Evolutionary conservation across 768 basidiomycete species (phyloP), one percentile per base, ranked within the genome.

Genomic region (Austroboletus festivus): DNA sequence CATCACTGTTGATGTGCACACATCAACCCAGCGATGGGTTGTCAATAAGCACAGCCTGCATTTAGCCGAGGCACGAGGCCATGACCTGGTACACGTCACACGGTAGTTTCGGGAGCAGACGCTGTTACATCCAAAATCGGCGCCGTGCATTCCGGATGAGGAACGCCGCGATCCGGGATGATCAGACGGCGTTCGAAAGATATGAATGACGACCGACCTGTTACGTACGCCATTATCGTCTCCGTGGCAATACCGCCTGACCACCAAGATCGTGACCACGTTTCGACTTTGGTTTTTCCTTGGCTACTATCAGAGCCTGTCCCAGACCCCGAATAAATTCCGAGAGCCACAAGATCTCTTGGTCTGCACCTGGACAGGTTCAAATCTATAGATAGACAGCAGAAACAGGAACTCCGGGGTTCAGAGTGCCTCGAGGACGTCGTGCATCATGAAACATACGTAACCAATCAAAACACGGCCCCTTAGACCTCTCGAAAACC

Each of bases 41-140:
- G 48, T 20, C 31, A 33, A 33, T 33, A 33, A 33, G 45, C 61
- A 63, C 61, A 63, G 62, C 61, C 62, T 41, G 51, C 42, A 19
- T 35, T 34, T 61, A 61, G 52, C 61, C 60, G 60, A 61, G 46
- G 51, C 61, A 61, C 61, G 54, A 63, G 61, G 61, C 55, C 40
- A 52, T 48, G 44, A 59, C 54, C 56, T 60, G 57, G 50, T 45
- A 59, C 60, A 63, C 61, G 61, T 63, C 61, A 63, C 61, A 61
- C 49, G 41, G 42, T 51, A 58, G 61, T 61, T 61, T 61, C 58
- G 61, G 60, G 49, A 61, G 40, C 58, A 57, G 58, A 57, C 60
- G 57, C n/a, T 57, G 54, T 61, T 60, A 63, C 59, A 51, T 60
- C 35, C 44, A 28, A 51, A 47, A 38, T 40, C 48, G 53, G 33